These are phyloP conservation scores for Colletotrichum tamarilloi DNA, from an alignment of 2,329 filamentous ascomycete species.

Conservation along the genomic window DNA sequence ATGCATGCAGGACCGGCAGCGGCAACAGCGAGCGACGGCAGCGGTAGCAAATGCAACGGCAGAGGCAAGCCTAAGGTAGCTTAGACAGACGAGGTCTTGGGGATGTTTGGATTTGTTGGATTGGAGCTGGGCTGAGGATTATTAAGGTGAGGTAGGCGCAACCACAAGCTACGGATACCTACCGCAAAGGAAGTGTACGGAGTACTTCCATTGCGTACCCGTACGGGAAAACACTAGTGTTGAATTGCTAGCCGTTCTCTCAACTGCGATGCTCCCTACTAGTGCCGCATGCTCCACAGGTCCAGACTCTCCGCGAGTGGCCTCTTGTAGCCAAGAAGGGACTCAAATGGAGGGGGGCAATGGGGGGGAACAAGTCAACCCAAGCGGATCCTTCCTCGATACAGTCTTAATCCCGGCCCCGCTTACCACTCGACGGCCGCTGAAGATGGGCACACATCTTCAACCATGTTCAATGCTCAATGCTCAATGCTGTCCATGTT, in stretches of 20 bases:
- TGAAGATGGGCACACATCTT: conserved; percentile 3
- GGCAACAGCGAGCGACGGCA: not conserved
- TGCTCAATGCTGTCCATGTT: not conserved
- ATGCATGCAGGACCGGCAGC: not conserved
- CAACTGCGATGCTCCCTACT: conserved; percentile 11
- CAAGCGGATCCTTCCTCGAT: conserved; percentile 32
- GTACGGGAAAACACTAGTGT: conserved; percentile 7
- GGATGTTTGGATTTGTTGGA: not conserved
- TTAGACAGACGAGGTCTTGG: not conserved
- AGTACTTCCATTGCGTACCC: not conserved
- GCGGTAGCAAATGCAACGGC: not conserved
- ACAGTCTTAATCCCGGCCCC: conserved; percentile 32
- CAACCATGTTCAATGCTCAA: no score
- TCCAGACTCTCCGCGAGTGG: conserved; percentile 12
- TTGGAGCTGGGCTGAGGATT: conserved; percentile 3
- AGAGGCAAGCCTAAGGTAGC: not conserved
- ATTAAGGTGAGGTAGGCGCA: conserved; percentile 26
- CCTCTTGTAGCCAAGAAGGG: conserved; percentile 3
- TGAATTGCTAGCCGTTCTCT: not conserved
- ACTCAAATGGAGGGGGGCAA: not conserved
- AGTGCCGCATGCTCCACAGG: conserved; percentile 30
- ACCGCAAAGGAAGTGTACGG: no score
- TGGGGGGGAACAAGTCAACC: not conserved
- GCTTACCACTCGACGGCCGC: conserved; percentile 10
- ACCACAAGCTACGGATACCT: not conserved